Evolutionary conservation across 169 alveolate species (phyloP).

Genomic region (Amoebophrya sp.): DNA sequence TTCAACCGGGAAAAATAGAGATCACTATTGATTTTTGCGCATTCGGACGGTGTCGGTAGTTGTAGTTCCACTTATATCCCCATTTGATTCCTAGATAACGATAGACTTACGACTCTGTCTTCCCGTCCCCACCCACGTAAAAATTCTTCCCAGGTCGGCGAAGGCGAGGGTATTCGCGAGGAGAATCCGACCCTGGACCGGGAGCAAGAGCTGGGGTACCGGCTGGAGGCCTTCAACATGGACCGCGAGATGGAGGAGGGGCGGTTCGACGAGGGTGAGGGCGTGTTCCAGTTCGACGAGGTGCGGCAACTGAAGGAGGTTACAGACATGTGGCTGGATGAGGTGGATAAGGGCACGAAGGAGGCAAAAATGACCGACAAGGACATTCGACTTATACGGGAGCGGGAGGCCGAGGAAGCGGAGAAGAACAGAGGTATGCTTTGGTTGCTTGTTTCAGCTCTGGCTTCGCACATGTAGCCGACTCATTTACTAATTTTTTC

Average conservation of each 20-base stretch:
- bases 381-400: background rate
- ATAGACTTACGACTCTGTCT: too few species aligned
- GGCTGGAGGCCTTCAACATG: constrained; percentile 7
- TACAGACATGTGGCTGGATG: background rate
- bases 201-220: background rate
- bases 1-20: too few species aligned
- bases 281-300: background rate
- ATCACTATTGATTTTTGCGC: too few species aligned
- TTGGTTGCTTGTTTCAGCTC: background rate
- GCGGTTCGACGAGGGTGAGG: background rate
- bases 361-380: background rate
- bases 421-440: background rate
- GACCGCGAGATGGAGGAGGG: constrained; percentile 6
- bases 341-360: constrained; percentile 14
- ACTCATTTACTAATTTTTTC: too few species aligned
- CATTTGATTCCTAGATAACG: too few species aligned
- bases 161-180: background rate
- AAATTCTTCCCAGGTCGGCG: too few species aligned
- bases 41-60: too few species aligned
- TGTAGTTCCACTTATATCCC: too few species aligned
- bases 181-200: background rate
- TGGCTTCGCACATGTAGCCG: too few species aligned
- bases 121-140: too few species aligned
- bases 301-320: background rate
- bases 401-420: background rate